Percentiles rank a stretch among this genome's conserved stretches.
Conservation (phyloP, 2,329 filamentous ascomycete species). For the Colletotrichum sp. region DNA sequence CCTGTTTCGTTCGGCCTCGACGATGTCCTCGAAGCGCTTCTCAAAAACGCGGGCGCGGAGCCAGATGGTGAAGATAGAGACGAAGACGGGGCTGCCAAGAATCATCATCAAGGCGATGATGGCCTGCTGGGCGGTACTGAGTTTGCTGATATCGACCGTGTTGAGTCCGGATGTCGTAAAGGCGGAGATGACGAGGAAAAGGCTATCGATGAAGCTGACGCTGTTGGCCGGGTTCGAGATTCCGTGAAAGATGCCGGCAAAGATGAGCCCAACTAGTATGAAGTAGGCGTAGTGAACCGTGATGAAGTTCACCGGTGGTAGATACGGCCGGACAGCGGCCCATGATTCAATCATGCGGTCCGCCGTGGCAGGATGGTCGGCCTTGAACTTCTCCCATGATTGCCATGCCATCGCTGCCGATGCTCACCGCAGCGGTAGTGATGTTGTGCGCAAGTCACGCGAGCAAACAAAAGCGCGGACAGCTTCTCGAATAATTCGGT, state of each 20-base stretch:
- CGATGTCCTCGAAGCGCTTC: conserved; percentile 61
- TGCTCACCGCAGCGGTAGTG: not conserved
- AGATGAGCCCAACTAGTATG: conserved; percentile 56
- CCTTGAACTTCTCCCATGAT: conserved; percentile 11
- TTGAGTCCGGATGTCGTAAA: conserved; percentile 73
- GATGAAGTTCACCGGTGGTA: conserved; percentile 62
- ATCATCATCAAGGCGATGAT: conserved; percentile 70
- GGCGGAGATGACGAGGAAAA: conserved; percentile 72
- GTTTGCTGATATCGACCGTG: conserved; percentile 65
- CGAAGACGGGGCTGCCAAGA: conserved; percentile 68
- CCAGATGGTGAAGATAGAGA: conserved; percentile 68
- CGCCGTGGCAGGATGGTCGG: not conserved
- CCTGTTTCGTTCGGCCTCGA: conserved; percentile 44
- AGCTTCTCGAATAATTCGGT: not conserved
- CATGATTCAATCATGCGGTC: conserved; percentile 6
- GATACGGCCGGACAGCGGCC: conserved; percentile 1
- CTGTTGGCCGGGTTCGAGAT: conserved; percentile 55
- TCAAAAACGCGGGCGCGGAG: conserved; percentile 68
- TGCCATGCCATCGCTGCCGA: conserved; percentile 3
- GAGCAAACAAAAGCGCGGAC: not conserved
- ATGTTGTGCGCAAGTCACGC: not conserved
- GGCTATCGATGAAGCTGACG: conserved; percentile 65
- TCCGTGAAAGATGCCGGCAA: conserved; percentile 68
- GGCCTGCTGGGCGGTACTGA: conserved; percentile 73
- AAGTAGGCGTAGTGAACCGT: conserved; percentile 74